These are phyloP conservation scores for Globisporangium megalacanthum DNA, from an alignment of 352 stramenopile genomes.

Conservation along the genomic window DNA sequence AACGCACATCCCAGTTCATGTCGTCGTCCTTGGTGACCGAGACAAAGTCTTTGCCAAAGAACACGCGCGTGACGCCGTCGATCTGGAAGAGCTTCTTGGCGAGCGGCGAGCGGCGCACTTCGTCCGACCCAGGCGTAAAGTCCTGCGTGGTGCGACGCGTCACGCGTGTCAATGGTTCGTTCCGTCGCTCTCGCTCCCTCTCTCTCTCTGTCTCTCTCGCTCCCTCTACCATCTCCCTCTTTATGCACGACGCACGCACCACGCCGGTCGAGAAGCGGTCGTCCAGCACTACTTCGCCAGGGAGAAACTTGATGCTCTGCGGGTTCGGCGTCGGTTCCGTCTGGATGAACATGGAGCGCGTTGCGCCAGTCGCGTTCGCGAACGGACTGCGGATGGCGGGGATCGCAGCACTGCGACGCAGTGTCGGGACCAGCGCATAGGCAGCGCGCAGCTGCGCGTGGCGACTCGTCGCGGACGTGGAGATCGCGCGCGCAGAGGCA, in stretches of 20 bases:
- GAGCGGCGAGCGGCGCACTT: slow-evolving; percentile 91
- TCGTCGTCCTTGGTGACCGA: slow-evolving; percentile 96
- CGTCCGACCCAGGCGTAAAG: slow-evolving; percentile 78
- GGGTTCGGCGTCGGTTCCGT: slow-evolving; percentile 98
- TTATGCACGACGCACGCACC: slow-evolving; percentile 19
- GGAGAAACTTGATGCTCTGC: slow-evolving; percentile 97
- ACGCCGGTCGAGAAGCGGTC: slow-evolving; percentile 85
- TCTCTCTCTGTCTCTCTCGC: neutral
- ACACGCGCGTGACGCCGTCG: slow-evolving; percentile 94
- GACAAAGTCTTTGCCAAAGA: slow-evolving; percentile 98
- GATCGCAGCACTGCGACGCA: neutral
- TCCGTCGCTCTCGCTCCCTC: neutral
- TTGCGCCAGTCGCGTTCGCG: slow-evolving; percentile 21
- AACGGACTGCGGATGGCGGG: slow-evolving; percentile 5
- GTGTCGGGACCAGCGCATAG: slow-evolving; percentile 1
- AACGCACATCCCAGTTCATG: slow-evolving; percentile 89
- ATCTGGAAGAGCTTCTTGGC: slow-evolving; percentile 96
- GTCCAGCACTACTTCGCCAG: slow-evolving; percentile 86
- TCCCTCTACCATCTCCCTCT: neutral
- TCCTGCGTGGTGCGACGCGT: slow-evolving; percentile 34
- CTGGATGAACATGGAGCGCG: slow-evolving; percentile 97
- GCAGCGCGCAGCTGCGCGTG: slow-evolving; percentile 4
- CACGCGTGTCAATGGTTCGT: neutral
- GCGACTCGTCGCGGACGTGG: neutral
- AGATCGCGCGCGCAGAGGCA: neutral